Evolutionary conservation across 2,329 filamentous ascomycete species (phyloP).

Genomic region (Aspergillus flavus): DNA sequence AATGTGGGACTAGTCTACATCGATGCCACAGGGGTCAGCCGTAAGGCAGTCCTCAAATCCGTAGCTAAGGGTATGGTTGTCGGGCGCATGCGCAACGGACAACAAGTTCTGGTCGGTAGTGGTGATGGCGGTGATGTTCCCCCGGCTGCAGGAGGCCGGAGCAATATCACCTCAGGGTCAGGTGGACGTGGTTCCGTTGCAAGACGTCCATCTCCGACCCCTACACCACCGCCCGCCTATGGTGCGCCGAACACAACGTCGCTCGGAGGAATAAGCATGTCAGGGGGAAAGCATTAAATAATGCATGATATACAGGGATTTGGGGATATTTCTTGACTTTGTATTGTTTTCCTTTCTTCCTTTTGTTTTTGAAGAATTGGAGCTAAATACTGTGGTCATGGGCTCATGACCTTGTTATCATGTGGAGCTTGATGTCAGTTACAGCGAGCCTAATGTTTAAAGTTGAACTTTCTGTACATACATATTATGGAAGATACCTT

Average conservation of each 20-base stretch:
- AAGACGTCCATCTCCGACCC: slow-evolving; percentile 35
- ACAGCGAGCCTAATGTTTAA: background rate
- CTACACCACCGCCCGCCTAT: slow-evolving; percentile 46
- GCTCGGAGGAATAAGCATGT: slow-evolving; percentile 34
- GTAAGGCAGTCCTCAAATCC: slow-evolving; percentile 86
- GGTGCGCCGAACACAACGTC: slow-evolving; percentile 39
- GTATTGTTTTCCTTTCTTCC: background rate
- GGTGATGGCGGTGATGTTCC: slow-evolving; percentile 49
- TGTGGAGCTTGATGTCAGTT: background rate
- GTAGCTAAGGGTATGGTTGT: slow-evolving; percentile 90
- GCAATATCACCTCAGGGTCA: slow-evolving; percentile 2
- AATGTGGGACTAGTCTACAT: slow-evolving; percentile 98
- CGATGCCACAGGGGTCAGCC: slow-evolving; percentile 88
- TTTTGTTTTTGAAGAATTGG: background rate
- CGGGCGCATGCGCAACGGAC: slow-evolving; percentile 51
- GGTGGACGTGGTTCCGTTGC: slow-evolving; percentile 24
- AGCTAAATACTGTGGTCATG: background rate
- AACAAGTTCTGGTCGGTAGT: slow-evolving; percentile 51
- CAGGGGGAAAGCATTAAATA: slow-evolving; percentile 33
- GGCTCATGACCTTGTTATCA: background rate
- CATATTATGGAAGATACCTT: background rate
- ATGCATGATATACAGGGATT: background rate
- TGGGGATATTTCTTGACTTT: background rate
- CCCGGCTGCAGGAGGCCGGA: slow-evolving; percentile 12
- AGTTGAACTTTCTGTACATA: background rate